Evolutionary conservation across 177 flowering plant species (phyloP), one percentile per base, ranked within the genome.

Genomic region (Vitis hybrid): DNA sequence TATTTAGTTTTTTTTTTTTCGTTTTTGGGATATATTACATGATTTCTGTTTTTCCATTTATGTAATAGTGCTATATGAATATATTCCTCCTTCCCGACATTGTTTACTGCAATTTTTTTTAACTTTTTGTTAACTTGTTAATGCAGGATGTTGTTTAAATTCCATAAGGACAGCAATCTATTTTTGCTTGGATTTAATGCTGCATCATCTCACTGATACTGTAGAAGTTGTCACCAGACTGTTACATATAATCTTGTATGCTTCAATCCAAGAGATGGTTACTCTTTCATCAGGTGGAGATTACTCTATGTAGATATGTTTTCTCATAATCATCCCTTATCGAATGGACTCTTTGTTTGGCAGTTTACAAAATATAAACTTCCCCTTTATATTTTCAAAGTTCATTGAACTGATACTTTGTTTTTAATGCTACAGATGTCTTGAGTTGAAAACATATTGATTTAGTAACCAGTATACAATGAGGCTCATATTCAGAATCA

Each of bases 141-240:
- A 8, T n/a, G 48, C 30, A 66, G 69, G 69, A 17, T 52, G 69
- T 32, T 66, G 49, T 56, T 66, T 49, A 51, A 32, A 35, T 7
- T 32, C 32, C 11, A n/a, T 17, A 1, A 35, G 51, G 27, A 55
- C 51, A 66, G 35, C 30, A 27, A 27, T 27, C 30, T 27, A 27
- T 3, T 14, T 27, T 14, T 50, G 5, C 59, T 40, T 40, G 46
- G 46, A 40, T 40, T 40, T 40, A 40, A 24, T 55, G 61, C 61
- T 55, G 30, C 69, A 52, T 66, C 69, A 66, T 66, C 27, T 55
- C 18, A 13, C 50, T 4, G 12, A 32, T 66, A 17, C 27, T n/a
- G 65, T 40, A 6, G 52, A 62, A 52, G 61, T 48, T 32, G 61
- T 56, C 32, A 64, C 30, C 67, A 32, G 52, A 2, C 1, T 64